phyloP scores from a whole-genome alignment of 768 basidiomycete genomes.

The Nevesoporus exiguus region DNA sequence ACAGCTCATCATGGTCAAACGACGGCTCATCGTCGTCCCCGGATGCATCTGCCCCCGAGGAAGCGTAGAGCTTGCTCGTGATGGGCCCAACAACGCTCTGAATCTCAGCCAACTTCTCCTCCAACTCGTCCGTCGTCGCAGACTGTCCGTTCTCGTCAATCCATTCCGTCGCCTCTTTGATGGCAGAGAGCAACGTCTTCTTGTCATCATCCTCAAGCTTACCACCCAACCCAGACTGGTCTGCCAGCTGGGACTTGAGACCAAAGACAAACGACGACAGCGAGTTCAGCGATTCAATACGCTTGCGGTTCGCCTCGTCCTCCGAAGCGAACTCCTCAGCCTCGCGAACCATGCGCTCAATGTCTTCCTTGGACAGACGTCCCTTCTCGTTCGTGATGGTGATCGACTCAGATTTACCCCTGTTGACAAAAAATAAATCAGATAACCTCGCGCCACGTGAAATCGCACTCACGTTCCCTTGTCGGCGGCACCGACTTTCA shows the following conservation, averaged over 20 bases:
- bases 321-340: constrained; percentile 87
- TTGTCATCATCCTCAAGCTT: constrained; percentile 81
- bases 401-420: constrained; percentile 84
- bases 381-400: constrained; percentile 97
- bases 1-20: constrained; percentile 55
- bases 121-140: constrained; percentile 83
- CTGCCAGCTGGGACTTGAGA: constrained; percentile 81
- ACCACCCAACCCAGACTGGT: constrained; percentile 87
- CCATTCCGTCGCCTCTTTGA: constrained; percentile 93
- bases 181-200: constrained; percentile 70
- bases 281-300: constrained; percentile 80
- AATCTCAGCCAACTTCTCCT: constrained; percentile 82
- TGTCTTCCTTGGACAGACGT: constrained; percentile 83
- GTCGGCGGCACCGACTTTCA: constrained; percentile 90
- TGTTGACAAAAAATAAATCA: constrained; percentile 19
- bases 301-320: constrained; percentile 76
- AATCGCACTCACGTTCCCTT: constrained; percentile 76
- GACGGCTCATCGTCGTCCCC: constrained; percentile 43
- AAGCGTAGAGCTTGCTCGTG: constrained; percentile 73
- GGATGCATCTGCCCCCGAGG: constrained; percentile 35
- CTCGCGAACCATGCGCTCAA: constrained; percentile 93
- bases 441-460: too few species aligned
- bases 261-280: constrained; percentile 82
- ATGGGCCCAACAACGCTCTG: constrained; percentile 79
- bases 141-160: constrained; percentile 76